These are phyloP conservation scores for Phytophthora pini DNA, from an alignment of 352 stramenopile species.

Conservation along the genomic window DNA sequence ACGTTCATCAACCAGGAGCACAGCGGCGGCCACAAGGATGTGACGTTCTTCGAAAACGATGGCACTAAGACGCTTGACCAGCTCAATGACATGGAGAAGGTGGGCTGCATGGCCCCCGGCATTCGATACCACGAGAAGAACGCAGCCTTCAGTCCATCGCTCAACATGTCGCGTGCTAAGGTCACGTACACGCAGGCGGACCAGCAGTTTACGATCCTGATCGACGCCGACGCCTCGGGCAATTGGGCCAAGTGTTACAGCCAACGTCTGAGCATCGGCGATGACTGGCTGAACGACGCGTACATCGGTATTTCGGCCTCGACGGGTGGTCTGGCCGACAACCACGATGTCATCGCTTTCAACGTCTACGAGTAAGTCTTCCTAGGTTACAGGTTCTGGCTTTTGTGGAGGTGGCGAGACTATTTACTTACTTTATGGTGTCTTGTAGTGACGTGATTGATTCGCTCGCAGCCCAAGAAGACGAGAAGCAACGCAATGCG, in stretches of 20 bases:
- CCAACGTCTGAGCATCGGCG: slow-evolving; percentile 52
- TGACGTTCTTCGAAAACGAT: slow-evolving; percentile 86
- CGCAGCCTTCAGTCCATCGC: slow-evolving; percentile 74
- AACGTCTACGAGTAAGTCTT: slow-evolving; percentile 80
- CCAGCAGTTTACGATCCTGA: slow-evolving; percentile 70
- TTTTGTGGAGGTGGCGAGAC: slow-evolving; percentile 5
- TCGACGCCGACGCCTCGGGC: slow-evolving; percentile 76
- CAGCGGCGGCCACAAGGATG: slow-evolving; percentile 80
- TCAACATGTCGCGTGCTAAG: slow-evolving; percentile 85
- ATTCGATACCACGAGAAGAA: slow-evolving; percentile 88
- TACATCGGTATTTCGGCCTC: slow-evolving; percentile 81
- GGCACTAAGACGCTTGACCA: slow-evolving; percentile 80
- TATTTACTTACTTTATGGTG: slow-evolving; percentile 22
- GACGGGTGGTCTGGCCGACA: slow-evolving; percentile 83
- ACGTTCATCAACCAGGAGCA: slow-evolving; percentile 89
- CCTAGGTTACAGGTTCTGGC: not conserved
- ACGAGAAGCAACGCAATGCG: slow-evolving; percentile 71
- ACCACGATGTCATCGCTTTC: slow-evolving; percentile 81
- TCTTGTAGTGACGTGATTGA: slow-evolving; percentile 67
- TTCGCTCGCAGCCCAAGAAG: slow-evolving; percentile 47
- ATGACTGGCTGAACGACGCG: slow-evolving; percentile 69
- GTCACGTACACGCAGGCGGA: slow-evolving; percentile 71
- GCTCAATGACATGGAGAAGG: slow-evolving; percentile 70
- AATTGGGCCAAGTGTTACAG: slow-evolving; percentile 76
- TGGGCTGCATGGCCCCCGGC: slow-evolving; percentile 76